Evolutionary conservation across 345 rosid species (phyloP).

Genomic region (Eucalyptus sp.): DNA sequence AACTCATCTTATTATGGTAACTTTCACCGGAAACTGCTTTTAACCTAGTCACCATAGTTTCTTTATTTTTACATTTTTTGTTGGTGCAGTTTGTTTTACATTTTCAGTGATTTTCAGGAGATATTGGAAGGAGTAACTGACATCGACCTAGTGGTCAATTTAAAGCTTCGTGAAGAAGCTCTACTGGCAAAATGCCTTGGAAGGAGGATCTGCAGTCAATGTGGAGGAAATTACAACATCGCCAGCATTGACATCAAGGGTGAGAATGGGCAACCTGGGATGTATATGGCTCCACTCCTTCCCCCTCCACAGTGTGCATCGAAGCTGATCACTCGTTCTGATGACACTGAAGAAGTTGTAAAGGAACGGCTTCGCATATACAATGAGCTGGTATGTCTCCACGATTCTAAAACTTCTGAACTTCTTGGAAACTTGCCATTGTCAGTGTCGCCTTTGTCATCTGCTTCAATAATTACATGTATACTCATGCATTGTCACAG

Average conservation of each 20-base stretch:
- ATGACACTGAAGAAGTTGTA: constrained; percentile 89
- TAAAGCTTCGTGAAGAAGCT: constrained; percentile 83
- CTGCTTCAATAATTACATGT: not conserved
- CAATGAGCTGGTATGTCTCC: constrained; percentile 42
- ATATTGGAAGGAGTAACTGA: constrained; percentile 83
- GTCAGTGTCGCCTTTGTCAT: not conserved
- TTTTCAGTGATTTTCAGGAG: constrained; percentile 34
- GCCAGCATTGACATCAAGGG: constrained; percentile 85
- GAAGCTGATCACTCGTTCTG: constrained; percentile 81
- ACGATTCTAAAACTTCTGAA: not conserved
- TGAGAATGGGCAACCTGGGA: constrained; percentile 60
- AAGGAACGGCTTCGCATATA: constrained; percentile 78
- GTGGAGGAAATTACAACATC: constrained; percentile 83
- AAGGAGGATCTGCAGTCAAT: constrained; percentile 83
- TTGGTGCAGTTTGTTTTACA: not conserved
- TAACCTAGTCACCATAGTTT: not conserved
- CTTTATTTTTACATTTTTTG: not conserved
- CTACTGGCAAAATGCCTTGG: constrained; percentile 93
- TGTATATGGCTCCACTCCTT: constrained; percentile 94
- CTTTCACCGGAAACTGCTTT: not conserved
- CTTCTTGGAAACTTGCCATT: not conserved
- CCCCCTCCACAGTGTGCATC: constrained; percentile 80
- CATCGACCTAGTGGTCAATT: constrained; percentile 70
- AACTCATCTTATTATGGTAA: not conserved
- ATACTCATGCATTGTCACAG: not conserved